Evolutionary conservation across 805 yeast species (phyloP), one percentile per base, ranked within the genome.

Genomic region (Schwanniomyces occidentalis): DNA sequence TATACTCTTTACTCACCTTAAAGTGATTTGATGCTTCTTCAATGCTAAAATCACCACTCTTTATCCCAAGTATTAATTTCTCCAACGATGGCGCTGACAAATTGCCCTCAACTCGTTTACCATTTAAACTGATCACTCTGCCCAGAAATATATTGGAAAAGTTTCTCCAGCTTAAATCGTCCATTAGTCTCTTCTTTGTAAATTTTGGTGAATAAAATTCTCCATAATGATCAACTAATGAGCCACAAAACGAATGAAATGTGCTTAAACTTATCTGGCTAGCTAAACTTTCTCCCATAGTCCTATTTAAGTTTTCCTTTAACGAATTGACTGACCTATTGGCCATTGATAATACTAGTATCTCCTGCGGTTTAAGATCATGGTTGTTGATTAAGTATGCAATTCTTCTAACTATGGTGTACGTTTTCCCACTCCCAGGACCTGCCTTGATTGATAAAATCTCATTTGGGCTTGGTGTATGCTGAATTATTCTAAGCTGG

Each of bases 371-470:
- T 2, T 52, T 38, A 1, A 76, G 46, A 2, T 49, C 51, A 2
- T 56, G 56, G 8, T 60, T 38, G 1, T 52, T 41, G 4, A 82
- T 48, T 42, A 80, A 42, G 38, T 71, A 63, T 2, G 73, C 73
- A 0, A 83, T 65, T 40, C 85, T 65, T 19, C 70, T 63, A 4
- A 77, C 71, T 19, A 83, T 45, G 0, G 88, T 81, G 21, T 64
- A 61, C 0, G 89, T 81, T 48, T 83, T 83, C 2, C 91, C 90
- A 6, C 85, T 73, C 4, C 90, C 89, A 0, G 90, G 88, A 0
- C 88, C 88, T 0, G 89, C 85, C 6, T 69, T 61, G 2, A 83
- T 65, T 23, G 75, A 65, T 5, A 83, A 53, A 0, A 80, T 57
- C 6, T 66, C 56, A 12, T 61, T 52, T 6, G 65, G 61, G 4